Evolutionary conservation across 345 rosid genomes (phyloP), one percentile per base, ranked within the genome.

Genomic region (Pugionium dolabratum): DNA sequence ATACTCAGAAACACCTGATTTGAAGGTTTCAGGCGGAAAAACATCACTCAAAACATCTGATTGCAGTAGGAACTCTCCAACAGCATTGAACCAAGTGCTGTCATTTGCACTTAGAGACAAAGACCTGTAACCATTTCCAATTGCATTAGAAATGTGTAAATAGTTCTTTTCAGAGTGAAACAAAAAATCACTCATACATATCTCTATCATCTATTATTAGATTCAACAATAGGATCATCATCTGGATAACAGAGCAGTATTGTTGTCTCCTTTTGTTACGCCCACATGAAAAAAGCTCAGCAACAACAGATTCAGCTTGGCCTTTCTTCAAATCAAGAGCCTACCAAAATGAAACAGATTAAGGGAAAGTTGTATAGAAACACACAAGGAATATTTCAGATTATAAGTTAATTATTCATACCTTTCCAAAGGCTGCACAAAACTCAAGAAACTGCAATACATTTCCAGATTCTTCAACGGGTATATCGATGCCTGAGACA

Each of bases 381-480:
- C 49, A 45, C 49, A 42, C 37, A 42, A 30, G 4, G 2, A 30
- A 41, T 41, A 54, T 4, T 42, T 42, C n/a, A 43, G 8, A 53
- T 30, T 51, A 65, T 25, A 41, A 0, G 25, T 50, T 7, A 4
- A 11, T 8, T 54, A 43, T 18, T n/a, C 42, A 48, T 76, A 83
- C 96, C 95, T 80, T 73, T 50, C 83, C 83, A 76, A 92, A 92
- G 75, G 93, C 83, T 52, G 80, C 69, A 73, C 95, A 87, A 75
- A 92, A 92, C 78, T 84, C 93, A 28, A 86, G 66, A 74, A 89
- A 83, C 66, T 89, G 96, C 68, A 83, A 76, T 40, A 84, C 86
- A 48, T 83, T 76, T 35, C 96, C 98, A 56, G 74, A 78, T 68
- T 76, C 81, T 55, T 85, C 78, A 46, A 79, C 64, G 55, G 83